These are phyloP conservation scores for Trypanosoma scelopori DNA, from an alignment of 208 protist genomes.

Conservation along the genomic window DNA sequence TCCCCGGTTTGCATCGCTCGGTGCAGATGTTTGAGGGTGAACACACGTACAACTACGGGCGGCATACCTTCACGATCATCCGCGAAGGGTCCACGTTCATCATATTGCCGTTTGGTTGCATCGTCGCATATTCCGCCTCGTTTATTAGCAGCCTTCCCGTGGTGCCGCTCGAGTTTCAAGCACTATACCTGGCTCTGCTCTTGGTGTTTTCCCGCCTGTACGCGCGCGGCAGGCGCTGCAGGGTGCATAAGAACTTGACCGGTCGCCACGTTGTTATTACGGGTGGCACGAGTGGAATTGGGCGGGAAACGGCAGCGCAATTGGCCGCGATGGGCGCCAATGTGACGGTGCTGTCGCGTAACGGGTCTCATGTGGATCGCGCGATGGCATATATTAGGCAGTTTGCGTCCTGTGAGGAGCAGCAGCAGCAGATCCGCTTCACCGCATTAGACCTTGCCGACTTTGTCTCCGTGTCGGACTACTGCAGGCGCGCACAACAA, in stretches of 20 bases:
- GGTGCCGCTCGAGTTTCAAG: constrained; percentile 40
- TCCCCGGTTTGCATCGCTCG: constrained; percentile 50
- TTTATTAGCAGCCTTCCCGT: constrained; percentile 25
- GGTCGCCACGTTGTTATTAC: constrained; percentile 66
- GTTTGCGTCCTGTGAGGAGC: constrained; percentile 10
- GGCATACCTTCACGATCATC: constrained; percentile 65
- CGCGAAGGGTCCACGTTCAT: constrained; percentile 49
- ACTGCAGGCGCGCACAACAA: constrained; percentile 54
- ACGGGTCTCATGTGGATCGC: constrained; percentile 38
- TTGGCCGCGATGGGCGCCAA: constrained; percentile 66
- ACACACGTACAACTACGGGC: constrained; percentile 71
- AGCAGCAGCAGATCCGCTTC: constrained; percentile 45
- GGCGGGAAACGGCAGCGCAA: constrained; percentile 62
- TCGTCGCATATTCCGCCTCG: constrained; percentile 44
- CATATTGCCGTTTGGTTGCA: constrained; percentile 55
- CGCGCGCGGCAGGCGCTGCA: constrained; percentile 46
- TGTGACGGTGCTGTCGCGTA: constrained; percentile 50
- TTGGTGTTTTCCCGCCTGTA: constrained; percentile 37
- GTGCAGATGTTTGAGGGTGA: constrained; percentile 75
- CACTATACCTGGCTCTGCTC: constrained; percentile 40
- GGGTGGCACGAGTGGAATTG: constrained; percentile 76
- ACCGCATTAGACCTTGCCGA: constrained; percentile 65
- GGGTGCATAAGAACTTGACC: constrained; percentile 40
- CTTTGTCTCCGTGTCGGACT: constrained; percentile 76
- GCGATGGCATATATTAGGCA: constrained; percentile 40